These are phyloP conservation scores for Chrysoporthe cubensis DNA, from an alignment of 2,329 filamentous ascomycete genomes.

Conservation along the genomic window DNA sequence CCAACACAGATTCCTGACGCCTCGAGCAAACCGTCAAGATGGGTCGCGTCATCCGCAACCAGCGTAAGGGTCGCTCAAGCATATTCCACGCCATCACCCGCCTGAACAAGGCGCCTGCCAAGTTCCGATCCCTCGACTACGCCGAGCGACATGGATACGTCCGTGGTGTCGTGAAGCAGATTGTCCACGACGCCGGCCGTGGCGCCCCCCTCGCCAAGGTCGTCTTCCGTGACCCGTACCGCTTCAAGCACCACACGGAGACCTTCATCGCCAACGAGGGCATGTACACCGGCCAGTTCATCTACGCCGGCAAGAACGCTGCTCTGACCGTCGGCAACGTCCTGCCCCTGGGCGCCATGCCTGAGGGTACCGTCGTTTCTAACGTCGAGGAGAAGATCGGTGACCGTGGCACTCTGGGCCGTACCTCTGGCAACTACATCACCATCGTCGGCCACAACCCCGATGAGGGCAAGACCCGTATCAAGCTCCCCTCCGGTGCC, in stretches of 20 bases:
- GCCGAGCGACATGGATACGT: conserved; percentile 97
- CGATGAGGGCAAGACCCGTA: conserved; percentile 98
- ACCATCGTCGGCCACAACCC: conserved; percentile 98
- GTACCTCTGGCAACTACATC: conserved; percentile 99
- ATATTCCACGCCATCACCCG: conserved; percentile 77
- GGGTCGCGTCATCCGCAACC: conserved; percentile 68
- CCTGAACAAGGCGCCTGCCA: conserved; percentile 91
- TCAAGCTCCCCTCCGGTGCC: conserved; percentile 98
- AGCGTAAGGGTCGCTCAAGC: conserved; percentile 64
- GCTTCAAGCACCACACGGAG: conserved; percentile 96
- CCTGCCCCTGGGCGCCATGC: conserved; percentile 90
- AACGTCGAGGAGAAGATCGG: conserved; percentile 99
- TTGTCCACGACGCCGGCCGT: conserved; percentile 98
- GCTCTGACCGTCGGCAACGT: conserved; percentile 96
- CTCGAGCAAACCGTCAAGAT: conserved; percentile 45
- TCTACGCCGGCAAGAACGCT: conserved; percentile 99
- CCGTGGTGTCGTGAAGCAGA: conserved; percentile 96
- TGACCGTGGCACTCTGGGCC: conserved; percentile 93
- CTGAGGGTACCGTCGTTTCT: conserved; percentile 98
- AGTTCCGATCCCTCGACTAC: conserved; percentile 97
- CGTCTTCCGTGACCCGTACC: conserved; percentile 96
- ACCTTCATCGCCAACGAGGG: conserved; percentile 99
- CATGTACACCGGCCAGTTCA: conserved; percentile 99
- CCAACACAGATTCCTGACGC: conserved; percentile 23
- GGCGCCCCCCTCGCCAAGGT: conserved; percentile 98